Evolutionary conservation across 495 filamentous ascomycete species (phyloP), one percentile per base, ranked within the genome.

Genomic region (Astrothelium subdiscretum): DNA sequence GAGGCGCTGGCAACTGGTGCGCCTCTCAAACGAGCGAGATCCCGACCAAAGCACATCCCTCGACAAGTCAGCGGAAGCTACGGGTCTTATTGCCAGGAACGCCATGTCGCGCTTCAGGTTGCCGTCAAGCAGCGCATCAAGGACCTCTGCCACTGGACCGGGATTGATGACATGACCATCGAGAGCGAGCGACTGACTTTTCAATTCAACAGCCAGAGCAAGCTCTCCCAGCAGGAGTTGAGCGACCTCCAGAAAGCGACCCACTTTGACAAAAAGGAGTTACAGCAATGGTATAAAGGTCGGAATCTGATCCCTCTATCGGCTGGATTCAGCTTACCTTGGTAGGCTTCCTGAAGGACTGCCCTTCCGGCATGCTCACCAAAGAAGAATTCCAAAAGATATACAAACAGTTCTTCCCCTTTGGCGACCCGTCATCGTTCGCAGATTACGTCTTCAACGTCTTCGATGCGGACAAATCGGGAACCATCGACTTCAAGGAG

Each of bases 211-310:
- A 76, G 74, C 63, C 74, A 77, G 70, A 76, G 74, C 70, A 98
- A 97, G 79, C 88, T 99, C 69, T 95, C 91, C 43, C 89, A 91
- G 68, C 85, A 95, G 71, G 91, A 97, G 79, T 86, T 99, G 66
- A 85, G 84, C 58, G 94, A 99, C 76, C 85, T 99, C 68, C 92
- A 97, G 73, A 90, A 87, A 78, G 89, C 90, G 59, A 99, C 94
- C 26, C 90, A 97, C 75, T 99, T 99, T 70, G 94, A 99, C 79
- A 97, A 97, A 85, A 99, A 97, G 78, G 94, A 99, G 75, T 76
- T 99, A 67, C 94, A 99, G 74, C 95, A 97, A 88, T 98, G 94
- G 94, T 98, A 98, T 74, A 97, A 97, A 79, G 94, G 94, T 96
- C 70, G 51, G 78, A 12, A 57, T 35, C 52, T n/a, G 10, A 18